These are phyloP conservation scores for Isoetes engelmannii DNA, from an alignment of 83 land plant species.

Conservation along the genomic window DNA sequence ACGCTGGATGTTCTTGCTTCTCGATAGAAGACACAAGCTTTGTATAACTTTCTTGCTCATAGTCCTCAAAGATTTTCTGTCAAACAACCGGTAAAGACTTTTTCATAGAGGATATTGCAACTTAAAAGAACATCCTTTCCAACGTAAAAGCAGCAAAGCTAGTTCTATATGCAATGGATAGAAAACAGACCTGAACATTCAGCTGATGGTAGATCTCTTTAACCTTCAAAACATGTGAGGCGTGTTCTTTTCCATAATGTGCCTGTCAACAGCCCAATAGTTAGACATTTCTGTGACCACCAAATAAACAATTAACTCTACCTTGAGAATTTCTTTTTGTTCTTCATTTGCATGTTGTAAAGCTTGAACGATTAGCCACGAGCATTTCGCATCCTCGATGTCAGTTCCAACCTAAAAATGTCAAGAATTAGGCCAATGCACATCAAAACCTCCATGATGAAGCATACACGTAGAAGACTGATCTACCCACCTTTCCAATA, in stretches of 20 bases:
- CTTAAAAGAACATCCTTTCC: neutral
- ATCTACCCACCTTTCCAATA: slow-evolving; percentile 78
- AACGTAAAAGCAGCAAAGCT: neutral
- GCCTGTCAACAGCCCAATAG: slow-evolving; percentile 37
- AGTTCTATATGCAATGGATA: neutral
- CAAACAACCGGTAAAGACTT: neutral
- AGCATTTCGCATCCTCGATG: slow-evolving; percentile 95
- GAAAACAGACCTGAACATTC: slow-evolving; percentile 54
- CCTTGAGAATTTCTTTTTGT: slow-evolving; percentile 54
- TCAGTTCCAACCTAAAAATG: slow-evolving; percentile 85
- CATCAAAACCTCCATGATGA: neutral
- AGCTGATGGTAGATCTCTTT: slow-evolving; percentile 73
- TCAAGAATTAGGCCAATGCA: neutral
- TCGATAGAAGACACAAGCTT: slow-evolving; percentile 47
- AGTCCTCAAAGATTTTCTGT: slow-evolving; percentile 51
- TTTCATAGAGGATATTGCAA: neutral
- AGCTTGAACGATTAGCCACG: slow-evolving; percentile 97
- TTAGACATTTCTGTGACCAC: neutral
- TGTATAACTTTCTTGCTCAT: slow-evolving; percentile 46
- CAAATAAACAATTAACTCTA: slow-evolving; percentile 20
- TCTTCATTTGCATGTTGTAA: slow-evolving; percentile 59
- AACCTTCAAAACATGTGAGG: slow-evolving; percentile 56
- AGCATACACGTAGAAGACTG: neutral
- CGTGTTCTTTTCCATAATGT: slow-evolving; percentile 77
- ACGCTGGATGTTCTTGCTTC: slow-evolving; percentile 44